Base-by-base conservation (phyloP, 352 stramenopile species). In the Phytopythium helicoides region DNA sequence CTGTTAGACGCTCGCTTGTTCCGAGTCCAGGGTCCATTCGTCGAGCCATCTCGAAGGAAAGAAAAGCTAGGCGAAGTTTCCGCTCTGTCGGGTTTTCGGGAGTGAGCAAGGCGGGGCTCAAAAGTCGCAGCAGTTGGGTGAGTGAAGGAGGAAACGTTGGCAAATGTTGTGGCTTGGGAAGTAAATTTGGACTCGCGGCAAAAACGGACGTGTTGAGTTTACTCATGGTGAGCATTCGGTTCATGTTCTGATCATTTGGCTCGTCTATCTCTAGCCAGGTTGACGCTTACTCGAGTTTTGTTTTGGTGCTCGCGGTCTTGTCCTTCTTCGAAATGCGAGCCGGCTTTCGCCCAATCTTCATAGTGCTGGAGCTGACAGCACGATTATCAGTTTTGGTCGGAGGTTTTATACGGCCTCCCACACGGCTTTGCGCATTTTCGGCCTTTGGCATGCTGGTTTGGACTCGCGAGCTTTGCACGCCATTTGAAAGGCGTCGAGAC, bases 11-110 rank as follows among this genome's bases (percentile, higher is more conserved):
- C 47, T 86, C 73, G 34, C 73, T 82, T 28, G 75, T 86, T 25
- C 66, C 71, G 7, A 89, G 55, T 5, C 73, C 75, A 9, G 73
- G 62, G 37, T 89, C 72, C 78, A 87, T 87, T 9, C 21, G 18
- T 9, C 35, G 48, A 4, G 23, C 6, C 41, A 52, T 56, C 31
- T 34, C 15, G 33, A 19, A 6, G 26, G 53, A 33, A 33, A 33
- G 28, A 10, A 10, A 33, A 5, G 28, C 9, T 10, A 33, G 28
- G 28, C 28, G 28, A 33, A 5, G 28, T 9, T 5, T 33, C 9
- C 5, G 28, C 28, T 33, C 9, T 5, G 28, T 33, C 9, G 28
- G 9, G 28, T 33, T 33, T 33, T 33, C 28, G 5, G 28, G 9
- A 33, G 28, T 33, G 28, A 33, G 28, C 28, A 33, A 33, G 28